Percentiles rank a stretch among this genome's conserved stretches.
phyloP scores from a whole-genome alignment of 2,329 filamentous ascomycete genomes.

The Fusarium algeriense region DNA sequence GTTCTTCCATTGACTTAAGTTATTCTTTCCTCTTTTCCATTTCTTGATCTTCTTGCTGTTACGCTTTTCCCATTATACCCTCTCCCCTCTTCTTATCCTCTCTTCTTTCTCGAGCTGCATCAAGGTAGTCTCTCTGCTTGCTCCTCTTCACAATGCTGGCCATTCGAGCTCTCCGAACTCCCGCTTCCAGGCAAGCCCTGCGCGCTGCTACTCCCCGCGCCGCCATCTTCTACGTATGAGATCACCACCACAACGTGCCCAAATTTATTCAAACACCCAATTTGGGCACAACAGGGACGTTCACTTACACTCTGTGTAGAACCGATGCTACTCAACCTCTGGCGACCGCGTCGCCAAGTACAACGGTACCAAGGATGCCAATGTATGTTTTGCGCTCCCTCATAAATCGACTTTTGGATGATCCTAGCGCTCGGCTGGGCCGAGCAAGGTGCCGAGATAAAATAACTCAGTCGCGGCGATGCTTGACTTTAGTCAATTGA shows the following conservation, averaged over 20 bases:
- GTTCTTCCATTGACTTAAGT: slow-evolving; percentile 21
- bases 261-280: neutral
- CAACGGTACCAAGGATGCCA: slow-evolving; percentile 87
- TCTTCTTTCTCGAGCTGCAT: slow-evolving; percentile 35
- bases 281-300: slow-evolving; percentile 30
- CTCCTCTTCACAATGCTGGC: slow-evolving; percentile 78
- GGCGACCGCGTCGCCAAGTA: slow-evolving; percentile 89
- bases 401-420: slow-evolving; percentile 22
- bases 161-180: slow-evolving; percentile 80
- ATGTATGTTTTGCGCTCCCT: slow-evolving; percentile 70
- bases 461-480: slow-evolving; percentile 56
- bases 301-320: slow-evolving; percentile 52
- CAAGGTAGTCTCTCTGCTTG: slow-evolving; percentile 27
- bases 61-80: slow-evolving; percentile 30
- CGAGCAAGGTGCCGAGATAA: slow-evolving; percentile 50
- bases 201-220: slow-evolving; percentile 74
- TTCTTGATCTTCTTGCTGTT: slow-evolving; percentile 32
- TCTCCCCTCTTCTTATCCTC: slow-evolving; percentile 35
- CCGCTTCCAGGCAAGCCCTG: slow-evolving; percentile 82
- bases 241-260: slow-evolving; percentile 35
- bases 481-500: slow-evolving; percentile 32
- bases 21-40: slow-evolving; percentile 30
- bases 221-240: slow-evolving; percentile 55
- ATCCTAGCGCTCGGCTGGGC: slow-evolving; percentile 43
- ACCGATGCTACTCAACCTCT: slow-evolving; percentile 73